A percentile compares a stretch with the other conserved stretches of the same genome.
These are phyloP conservation scores for Suhomyces pyralidae DNA, from an alignment of 805 yeast species.

Conservation along the genomic window DNA sequence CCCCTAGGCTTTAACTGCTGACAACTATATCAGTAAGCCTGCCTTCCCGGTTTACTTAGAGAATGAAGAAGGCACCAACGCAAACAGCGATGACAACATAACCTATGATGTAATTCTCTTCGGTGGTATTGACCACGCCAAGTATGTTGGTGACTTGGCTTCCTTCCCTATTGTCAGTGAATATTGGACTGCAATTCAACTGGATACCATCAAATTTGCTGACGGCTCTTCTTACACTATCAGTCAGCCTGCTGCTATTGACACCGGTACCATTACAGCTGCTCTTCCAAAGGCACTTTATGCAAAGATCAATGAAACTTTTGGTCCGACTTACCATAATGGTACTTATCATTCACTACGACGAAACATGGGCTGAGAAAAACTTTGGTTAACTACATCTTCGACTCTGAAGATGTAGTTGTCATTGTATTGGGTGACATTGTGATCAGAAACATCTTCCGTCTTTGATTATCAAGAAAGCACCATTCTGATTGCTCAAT, in stretches of 20 bases:
- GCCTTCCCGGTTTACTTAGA: slow-evolving; percentile 1
- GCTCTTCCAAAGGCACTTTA: background rate
- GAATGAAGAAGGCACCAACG: background rate
- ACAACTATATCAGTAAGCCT: background rate
- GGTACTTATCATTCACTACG: background rate
- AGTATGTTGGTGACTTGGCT: slow-evolving; percentile 48
- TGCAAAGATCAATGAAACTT: background rate
- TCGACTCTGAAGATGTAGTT: too few relatives aligned
- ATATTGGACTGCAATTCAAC: background rate
- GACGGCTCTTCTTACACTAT: background rate
- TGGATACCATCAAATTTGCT: background rate
- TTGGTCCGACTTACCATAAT: background rate
- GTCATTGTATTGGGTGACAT: background rate
- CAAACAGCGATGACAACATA: background rate
- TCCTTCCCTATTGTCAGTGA: slow-evolving; percentile 21
- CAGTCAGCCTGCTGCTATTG: slow-evolving; percentile 6
- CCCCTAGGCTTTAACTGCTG: background rate
- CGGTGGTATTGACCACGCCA: slow-evolving; percentile 69
- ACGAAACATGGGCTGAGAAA: background rate
- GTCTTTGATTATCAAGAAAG: background rate
- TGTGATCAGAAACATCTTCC: background rate
- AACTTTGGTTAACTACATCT: too few relatives aligned
- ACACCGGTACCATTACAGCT: slow-evolving; percentile 12
- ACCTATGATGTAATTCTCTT: slow-evolving; percentile 41
- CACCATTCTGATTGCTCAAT: background rate